Conservation (phyloP, 495 filamentous ascomycete species). For the Letharia columbiana region DNA sequence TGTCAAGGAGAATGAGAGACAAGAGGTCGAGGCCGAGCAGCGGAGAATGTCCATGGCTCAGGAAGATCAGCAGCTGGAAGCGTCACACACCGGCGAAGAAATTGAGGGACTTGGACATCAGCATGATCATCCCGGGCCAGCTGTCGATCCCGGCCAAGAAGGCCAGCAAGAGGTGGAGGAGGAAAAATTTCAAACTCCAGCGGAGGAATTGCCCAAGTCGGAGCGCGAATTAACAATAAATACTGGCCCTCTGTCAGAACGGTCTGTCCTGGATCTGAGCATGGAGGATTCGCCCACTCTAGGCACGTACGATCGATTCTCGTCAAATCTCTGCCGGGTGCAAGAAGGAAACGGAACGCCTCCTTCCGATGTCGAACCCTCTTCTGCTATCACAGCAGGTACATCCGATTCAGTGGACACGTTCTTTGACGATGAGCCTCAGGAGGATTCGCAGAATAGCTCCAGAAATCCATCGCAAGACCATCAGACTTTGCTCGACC, state of each 20-base stretch:
- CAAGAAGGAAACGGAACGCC: slow-evolving; percentile 38
- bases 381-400: slow-evolving; percentile 34
- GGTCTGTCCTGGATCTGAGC: slow-evolving; percentile 24
- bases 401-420: slow-evolving; percentile 54
- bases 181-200: slow-evolving; percentile 11
- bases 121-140: slow-evolving; percentile 14
- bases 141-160: slow-evolving; percentile 1
- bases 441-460: slow-evolving; percentile 44
- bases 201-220: slow-evolving; percentile 15
- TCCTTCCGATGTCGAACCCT: slow-evolving; percentile 39
- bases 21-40: slow-evolving; percentile 33
- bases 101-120: slow-evolving; percentile 23
- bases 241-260: slow-evolving; percentile 22
- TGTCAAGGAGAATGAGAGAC: slow-evolving; percentile 58
- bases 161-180: slow-evolving; percentile 7
- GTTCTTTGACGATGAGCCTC: slow-evolving; percentile 61
- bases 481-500: slow-evolving; percentile 41
- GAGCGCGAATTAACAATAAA: slow-evolving; percentile 26
- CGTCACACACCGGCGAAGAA: slow-evolving; percentile 30
- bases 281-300: slow-evolving; percentile 59
- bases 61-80: slow-evolving; percentile 34
- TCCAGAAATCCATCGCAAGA: slow-evolving; percentile 33
- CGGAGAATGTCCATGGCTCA: slow-evolving; percentile 35
- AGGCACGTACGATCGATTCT: slow-evolving; percentile 54
- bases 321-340: slow-evolving; percentile 28